A percentile compares a stretch with the other conserved stretches of the same genome.
These are phyloP conservation scores for Carex cristatella DNA, from an alignment of 176 grass and related monocot genomes.

Conservation along the genomic window DNA sequence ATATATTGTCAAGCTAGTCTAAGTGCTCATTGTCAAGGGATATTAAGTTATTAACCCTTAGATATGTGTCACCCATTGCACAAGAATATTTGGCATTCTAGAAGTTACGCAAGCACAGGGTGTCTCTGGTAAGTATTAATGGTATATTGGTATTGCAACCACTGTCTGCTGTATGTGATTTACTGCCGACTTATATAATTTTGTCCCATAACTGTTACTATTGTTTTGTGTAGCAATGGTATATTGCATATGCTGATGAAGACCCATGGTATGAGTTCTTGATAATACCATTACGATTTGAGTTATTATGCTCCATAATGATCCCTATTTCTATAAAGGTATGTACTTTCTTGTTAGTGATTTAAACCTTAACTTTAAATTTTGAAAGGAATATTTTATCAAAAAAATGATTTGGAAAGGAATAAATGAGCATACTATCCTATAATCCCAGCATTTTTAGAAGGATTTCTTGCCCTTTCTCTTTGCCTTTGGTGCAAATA, in stretches of 20 bases:
- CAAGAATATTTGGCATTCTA: conserved; percentile 5
- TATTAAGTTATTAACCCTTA: not conserved
- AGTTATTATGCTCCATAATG: conserved; percentile 95
- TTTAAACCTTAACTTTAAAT: conserved; percentile 28
- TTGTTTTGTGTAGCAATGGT: conserved; percentile 70
- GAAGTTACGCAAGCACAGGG: not conserved
- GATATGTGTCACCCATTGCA: not conserved
- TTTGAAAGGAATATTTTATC: not conserved
- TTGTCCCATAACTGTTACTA: not conserved
- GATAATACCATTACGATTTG: conserved; percentile 87
- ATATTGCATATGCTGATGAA: conserved; percentile 71
- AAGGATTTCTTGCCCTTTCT: not conserved
- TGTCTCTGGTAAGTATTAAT: not conserved
- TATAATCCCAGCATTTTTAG: not conserved
- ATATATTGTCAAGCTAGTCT: not conserved
- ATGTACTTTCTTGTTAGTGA: conserved; percentile 23
- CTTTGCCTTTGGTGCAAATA: not conserved
- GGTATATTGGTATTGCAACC: not conserved
- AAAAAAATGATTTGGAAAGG: conserved; percentile 1
- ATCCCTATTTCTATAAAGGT: conserved; percentile 99
- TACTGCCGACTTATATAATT: not conserved
- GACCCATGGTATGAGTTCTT: conserved; percentile 93
- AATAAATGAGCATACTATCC: conserved; percentile 2
- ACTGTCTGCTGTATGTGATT: not conserved
- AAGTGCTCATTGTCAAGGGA: not conserved